phyloP scores from a whole-genome alignment of 2,329 filamentous ascomycete species.

The Xylaria sp. region DNA sequence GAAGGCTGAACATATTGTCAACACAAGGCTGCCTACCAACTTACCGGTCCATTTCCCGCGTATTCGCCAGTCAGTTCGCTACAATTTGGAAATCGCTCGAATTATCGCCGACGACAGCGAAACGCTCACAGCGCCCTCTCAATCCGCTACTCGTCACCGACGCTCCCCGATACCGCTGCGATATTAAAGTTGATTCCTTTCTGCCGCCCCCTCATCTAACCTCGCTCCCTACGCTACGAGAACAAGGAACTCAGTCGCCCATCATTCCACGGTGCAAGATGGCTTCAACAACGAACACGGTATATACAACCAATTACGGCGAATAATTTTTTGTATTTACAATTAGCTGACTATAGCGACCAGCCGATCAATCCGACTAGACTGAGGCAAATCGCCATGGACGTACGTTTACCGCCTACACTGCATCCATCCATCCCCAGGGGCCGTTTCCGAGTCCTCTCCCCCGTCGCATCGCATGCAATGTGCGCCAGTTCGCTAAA shows the following conservation, averaged over 20 bases:
- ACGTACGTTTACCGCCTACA: conserved; percentile 67
- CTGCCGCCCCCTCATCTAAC: conserved; percentile 13
- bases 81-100: neutral
- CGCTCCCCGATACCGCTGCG: conserved; percentile 1
- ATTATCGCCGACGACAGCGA: neutral
- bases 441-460: conserved; percentile 1
- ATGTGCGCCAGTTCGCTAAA: conserved; percentile 35
- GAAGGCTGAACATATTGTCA: conserved; percentile 33
- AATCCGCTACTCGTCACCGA: neutral
- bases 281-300: conserved; percentile 46
- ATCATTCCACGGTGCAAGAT: conserved; percentile 37
- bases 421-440: neutral
- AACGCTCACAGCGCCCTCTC: neutral
- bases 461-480: conserved; percentile 4
- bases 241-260: conserved; percentile 7
- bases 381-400: conserved; percentile 85
- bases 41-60: neutral
- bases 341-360: conserved; percentile 33
- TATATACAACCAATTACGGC: conserved; percentile 34
- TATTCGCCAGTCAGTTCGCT: neutral
- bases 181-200: conserved; percentile 8
- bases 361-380: conserved; percentile 81
- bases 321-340: neutral
- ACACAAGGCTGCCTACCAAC: conserved; percentile 29
- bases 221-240: neutral